A percentile compares a stretch with the other conserved stretches of the same genome.
phyloP scores from a whole-genome alignment of 371 early-diverging fungal species.

The Mucor velutinosus region DNA sequence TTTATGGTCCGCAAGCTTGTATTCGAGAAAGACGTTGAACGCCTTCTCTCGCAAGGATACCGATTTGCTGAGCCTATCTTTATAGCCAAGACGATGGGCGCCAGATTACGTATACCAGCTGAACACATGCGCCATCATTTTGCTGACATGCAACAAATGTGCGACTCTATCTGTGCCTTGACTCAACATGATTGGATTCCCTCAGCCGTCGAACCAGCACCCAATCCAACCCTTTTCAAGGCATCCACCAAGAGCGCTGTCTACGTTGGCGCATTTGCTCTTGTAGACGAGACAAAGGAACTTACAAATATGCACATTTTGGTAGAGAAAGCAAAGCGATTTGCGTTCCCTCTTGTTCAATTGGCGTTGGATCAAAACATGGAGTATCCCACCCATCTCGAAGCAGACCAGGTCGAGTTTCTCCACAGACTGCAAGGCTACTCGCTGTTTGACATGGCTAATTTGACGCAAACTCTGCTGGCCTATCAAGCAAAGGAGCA shows the following conservation, averaged over 20 bases:
- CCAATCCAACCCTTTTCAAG: constrained; percentile 16
- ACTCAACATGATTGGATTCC: constrained; percentile 11
- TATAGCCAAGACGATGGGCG: constrained; percentile 47
- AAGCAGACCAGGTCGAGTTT: constrained; percentile 24
- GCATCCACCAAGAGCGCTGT: constrained; percentile 24
- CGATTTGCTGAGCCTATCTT: constrained; percentile 47
- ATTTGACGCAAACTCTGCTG: neutral
- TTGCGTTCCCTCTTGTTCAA: constrained; percentile 38
- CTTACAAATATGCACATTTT: constrained; percentile 24
- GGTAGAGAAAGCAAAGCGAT: constrained; percentile 36
- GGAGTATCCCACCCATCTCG: constrained; percentile 9
- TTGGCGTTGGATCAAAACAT: constrained; percentile 18
- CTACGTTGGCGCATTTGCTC: constrained; percentile 35
- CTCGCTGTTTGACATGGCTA: constrained; percentile 24
- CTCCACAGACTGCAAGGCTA: constrained; percentile 26
- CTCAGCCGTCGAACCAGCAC: constrained; percentile 7
- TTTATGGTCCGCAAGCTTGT: constrained; percentile 33
- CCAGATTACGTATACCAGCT: constrained; percentile 35
- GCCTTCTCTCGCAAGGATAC: constrained; percentile 41
- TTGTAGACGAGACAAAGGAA: constrained; percentile 32
- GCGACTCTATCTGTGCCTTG: constrained; percentile 19
- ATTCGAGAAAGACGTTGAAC: constrained; percentile 22
- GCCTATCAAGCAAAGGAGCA: neutral
- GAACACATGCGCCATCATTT: constrained; percentile 43
- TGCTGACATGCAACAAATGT: constrained; percentile 35